Conservation (phyloP, 257 asterid species). For the Nicotiana obtusifolia region DNA sequence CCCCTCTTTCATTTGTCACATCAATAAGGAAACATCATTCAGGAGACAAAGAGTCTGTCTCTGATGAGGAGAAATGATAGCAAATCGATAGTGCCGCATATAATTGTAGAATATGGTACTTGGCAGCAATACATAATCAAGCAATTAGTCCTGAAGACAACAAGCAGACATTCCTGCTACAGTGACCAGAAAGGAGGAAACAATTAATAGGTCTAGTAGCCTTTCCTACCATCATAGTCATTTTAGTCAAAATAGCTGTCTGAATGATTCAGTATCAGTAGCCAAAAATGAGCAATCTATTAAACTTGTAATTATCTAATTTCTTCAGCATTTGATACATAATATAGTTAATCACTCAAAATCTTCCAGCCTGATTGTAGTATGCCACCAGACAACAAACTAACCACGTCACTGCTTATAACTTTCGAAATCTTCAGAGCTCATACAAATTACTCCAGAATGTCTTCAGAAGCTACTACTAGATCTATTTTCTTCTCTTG, state of each 20-base stretch:
- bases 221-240: background rate
- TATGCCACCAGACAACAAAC: background rate
- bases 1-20: conserved; percentile 50
- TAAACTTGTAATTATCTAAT: background rate
- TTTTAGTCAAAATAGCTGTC: background rate
- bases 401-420: background rate
- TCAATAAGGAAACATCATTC: conserved; percentile 39
- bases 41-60: conserved; percentile 23
- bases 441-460: background rate
- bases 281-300: background rate
- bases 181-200: background rate
- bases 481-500: background rate
- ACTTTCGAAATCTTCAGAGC: background rate
- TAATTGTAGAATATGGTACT: background rate
- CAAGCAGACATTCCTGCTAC: background rate
- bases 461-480: background rate
- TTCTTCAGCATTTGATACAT: background rate
- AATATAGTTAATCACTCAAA: background rate
- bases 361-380: background rate
- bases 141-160: background rate
- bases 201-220: background rate
- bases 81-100: background rate
- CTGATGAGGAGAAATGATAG: conserved; percentile 28
- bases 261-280: background rate
- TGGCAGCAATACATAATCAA: background rate